Base-by-base conservation (phyloP, 148 eudicot species). In the Rhododendron ovatum region DNA sequence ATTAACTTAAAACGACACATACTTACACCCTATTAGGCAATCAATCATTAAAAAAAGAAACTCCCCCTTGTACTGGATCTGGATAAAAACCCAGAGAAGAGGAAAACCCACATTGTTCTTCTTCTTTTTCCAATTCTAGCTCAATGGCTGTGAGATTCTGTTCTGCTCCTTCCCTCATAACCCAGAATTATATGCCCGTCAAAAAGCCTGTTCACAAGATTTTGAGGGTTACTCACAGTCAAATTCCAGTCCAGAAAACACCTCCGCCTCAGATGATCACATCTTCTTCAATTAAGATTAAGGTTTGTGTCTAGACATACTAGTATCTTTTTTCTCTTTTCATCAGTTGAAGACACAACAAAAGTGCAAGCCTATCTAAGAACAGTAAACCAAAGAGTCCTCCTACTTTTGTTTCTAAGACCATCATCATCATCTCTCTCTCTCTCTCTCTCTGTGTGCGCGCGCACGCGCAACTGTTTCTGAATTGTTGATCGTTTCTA, bases 131-230 rank as follows among this genome's bases (percentile, higher is more conserved):
- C 67, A 55, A 55, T 84, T 84, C 78, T 41, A 41, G 45, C 45
- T 84, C 82, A 51, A 93, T 93, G 95, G 93, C 92, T 50, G 86
- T 80, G 80, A 59, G 82, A 80, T 91, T 88, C 65, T 47, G 87
- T 89, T 86, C 90, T 71, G 87, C 90, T 71, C 83, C 95, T 71
- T 35, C 82, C 51, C 75, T 88, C 83, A 81, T 76, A 39, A 84
- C 73, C 82, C 88, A 86, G 30, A 91, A 88, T 85, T 78, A 85
- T 84, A 75, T 81, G 39, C 82, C 84, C 22, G 43, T 88, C 81
- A 89, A 80, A 59, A 90, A 86, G 74, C 86, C 88, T 50, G 73
- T 81, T 74, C 78, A 28, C 50, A 88, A 87, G 20, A 80, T 85
- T 37, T 86, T 86, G 37, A 86, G 87, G 91, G 88, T 90, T 71